A percentile compares a stretch with the other conserved stretches of the same genome.
Conservation (phyloP, 441 rosid species). For the Syzygium malaccense region DNA sequence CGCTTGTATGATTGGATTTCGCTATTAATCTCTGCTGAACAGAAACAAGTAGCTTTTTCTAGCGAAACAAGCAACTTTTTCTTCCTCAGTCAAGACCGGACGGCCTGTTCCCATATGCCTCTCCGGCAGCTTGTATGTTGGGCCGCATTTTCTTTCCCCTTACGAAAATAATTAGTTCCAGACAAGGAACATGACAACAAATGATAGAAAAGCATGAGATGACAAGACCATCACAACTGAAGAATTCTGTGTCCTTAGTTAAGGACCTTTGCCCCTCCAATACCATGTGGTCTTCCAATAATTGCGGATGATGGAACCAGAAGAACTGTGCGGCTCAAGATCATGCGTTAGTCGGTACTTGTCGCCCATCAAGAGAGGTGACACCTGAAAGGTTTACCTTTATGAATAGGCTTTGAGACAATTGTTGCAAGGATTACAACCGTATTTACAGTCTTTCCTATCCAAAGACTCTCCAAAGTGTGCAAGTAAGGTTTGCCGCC, state of each 20-base stretch:
- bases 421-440: slow-evolving; percentile 79
- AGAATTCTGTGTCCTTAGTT: not conserved
- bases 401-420: slow-evolving; percentile 47
- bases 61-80: not conserved
- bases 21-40: not conserved
- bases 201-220: not conserved
- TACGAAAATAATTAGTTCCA: not conserved
- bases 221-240: not conserved
- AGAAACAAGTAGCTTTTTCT: not conserved
- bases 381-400: not conserved
- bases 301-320: not conserved
- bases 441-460: slow-evolving; percentile 46
- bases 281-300: not conserved
- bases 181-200: not conserved
- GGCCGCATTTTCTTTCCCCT: not conserved
- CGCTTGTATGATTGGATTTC: not conserved
- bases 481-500: slow-evolving; percentile 71
- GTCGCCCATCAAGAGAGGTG: not conserved
- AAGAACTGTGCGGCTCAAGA: not conserved
- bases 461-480: slow-evolving; percentile 87
- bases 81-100: not conserved
- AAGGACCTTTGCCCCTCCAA: not conserved
- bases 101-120: not conserved
- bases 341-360: not conserved
- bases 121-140: not conserved